Percentiles rank a stretch among this genome's conserved stretches.
These are phyloP conservation scores for Talaromyces islandicus DNA, from an alignment of 2,329 filamentous ascomycete species.

Conservation along the genomic window DNA sequence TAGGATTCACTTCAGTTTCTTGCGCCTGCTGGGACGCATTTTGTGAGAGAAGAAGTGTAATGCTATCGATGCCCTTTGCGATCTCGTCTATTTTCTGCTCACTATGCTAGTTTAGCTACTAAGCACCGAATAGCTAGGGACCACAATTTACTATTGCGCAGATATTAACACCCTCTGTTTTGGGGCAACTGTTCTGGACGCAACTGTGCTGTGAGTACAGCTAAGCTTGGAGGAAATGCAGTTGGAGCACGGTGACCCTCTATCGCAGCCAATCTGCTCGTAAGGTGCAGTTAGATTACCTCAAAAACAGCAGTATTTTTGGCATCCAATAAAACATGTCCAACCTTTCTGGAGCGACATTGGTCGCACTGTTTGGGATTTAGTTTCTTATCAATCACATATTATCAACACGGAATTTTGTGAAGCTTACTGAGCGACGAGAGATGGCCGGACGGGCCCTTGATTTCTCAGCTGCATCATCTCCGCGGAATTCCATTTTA, in stretches of 20 bases:
- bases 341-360: constrained; percentile 4
- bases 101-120: neutral
- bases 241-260: constrained; percentile 2
- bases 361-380: constrained; percentile 1
- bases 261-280: constrained; percentile 4
- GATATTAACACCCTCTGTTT: constrained; percentile 3
- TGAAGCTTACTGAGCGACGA: neutral
- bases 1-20: neutral
- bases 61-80: constrained; percentile 1
- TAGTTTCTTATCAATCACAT: neutral
- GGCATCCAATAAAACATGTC: neutral
- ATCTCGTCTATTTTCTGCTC: constrained; percentile 7
- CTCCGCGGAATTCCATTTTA: constrained; percentile 1
- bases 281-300: neutral
- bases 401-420: neutral
- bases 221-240: neutral
- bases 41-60: neutral
- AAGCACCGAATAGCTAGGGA: neutral
- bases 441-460: neutral
- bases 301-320: neutral
- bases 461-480: neutral
- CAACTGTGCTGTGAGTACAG: neutral
- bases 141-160: neutral
- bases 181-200: neutral
- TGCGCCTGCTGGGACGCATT: neutral